Percentiles rank a stretch among this genome's conserved stretches.
Evolutionary conservation across 2,329 filamentous ascomycete genomes (phyloP).

Genomic region (Aspergillus spinulosporus): DNA sequence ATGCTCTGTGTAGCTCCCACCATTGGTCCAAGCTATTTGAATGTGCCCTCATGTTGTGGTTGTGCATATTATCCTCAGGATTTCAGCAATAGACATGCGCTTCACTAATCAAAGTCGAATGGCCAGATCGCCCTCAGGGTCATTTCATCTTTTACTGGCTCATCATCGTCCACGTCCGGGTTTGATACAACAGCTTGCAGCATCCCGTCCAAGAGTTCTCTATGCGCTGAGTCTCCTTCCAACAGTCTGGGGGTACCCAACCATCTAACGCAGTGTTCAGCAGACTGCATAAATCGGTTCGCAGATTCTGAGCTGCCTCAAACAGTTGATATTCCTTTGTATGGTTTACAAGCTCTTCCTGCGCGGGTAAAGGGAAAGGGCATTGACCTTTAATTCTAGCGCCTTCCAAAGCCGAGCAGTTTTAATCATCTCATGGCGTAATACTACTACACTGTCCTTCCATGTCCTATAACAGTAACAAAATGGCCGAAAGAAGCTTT

Average conservation of each 20-base stretch:
- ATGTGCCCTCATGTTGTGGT: too few relatives aligned
- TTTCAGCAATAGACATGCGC: too few relatives aligned
- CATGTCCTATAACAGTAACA: conserved; percentile 44
- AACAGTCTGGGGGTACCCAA: conserved; percentile 39
- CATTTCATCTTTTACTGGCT: conserved; percentile 35
- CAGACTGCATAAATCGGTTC: conserved; percentile 28
- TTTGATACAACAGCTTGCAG: conserved; percentile 33
- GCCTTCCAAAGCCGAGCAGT: conserved; percentile 39
- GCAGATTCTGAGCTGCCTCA: conserved; percentile 35
- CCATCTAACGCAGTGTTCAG: conserved; percentile 35
- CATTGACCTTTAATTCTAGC: conserved; percentile 40
- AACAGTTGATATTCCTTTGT: conserved; percentile 34
- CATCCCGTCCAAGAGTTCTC: conserved; percentile 33
- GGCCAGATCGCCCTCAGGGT: conserved; percentile 40
- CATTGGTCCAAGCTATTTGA: too few relatives aligned
- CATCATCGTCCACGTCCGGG: conserved; percentile 32
- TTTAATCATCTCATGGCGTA: conserved; percentile 45
- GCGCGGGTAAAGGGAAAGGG: conserved; percentile 38
- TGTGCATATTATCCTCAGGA: too few relatives aligned
- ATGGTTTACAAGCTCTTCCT: conserved; percentile 30
- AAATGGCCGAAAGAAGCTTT: conserved; percentile 41
- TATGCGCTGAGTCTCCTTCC: conserved; percentile 34
- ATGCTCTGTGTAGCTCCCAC: too few relatives aligned
- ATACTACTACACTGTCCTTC: conserved; percentile 42
- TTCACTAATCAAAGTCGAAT: conserved; percentile 26